phyloP scores from a whole-genome alignment of 2,329 filamentous ascomycete genomes.

The Fusarium sp. region DNA sequence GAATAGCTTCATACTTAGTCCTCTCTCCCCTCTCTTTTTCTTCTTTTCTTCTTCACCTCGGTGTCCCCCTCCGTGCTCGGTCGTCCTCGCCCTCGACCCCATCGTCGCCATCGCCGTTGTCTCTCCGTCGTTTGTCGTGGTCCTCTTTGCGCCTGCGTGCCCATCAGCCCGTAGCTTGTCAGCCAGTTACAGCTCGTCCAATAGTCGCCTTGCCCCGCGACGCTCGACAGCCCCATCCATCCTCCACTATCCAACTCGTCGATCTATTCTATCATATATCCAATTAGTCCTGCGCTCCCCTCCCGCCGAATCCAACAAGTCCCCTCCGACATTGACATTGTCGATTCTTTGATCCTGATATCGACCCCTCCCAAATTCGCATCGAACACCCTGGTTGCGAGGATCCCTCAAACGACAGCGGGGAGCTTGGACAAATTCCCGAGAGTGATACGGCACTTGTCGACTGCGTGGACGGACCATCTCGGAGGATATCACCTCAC shows the following conservation, averaged over 20 bases:
- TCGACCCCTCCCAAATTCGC: constrained; percentile 18
- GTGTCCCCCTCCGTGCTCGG: constrained; percentile 22
- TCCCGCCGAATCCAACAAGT: constrained; percentile 11
- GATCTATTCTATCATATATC: constrained; percentile 31
- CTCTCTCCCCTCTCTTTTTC: constrained; percentile 25
- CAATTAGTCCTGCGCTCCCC: constrained; percentile 24
- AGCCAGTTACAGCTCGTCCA: constrained; percentile 29
- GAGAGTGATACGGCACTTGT: constrained; percentile 36
- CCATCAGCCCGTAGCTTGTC: constrained; percentile 31
- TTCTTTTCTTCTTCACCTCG: constrained; percentile 21
- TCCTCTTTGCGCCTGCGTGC: constrained; percentile 14
- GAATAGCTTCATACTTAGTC: constrained; percentile 46
- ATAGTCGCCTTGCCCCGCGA: constrained; percentile 33
- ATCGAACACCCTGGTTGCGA: constrained; percentile 15
- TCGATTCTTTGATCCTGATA: constrained; percentile 21
- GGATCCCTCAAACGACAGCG: constrained; percentile 23
- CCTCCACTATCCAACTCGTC: constrained; percentile 12
- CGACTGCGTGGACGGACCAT: constrained; percentile 38
- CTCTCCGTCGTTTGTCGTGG: constrained; percentile 20
- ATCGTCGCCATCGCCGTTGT: constrained; percentile 22
- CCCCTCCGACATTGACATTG: constrained; percentile 1
- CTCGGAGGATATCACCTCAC: constrained; percentile 29
- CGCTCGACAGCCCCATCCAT: constrained; percentile 27
- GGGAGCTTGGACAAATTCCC: constrained; percentile 32
- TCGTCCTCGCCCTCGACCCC: constrained; percentile 13